Evolutionary conservation across 2,329 filamentous ascomycete genomes (phyloP).

Genomic region (Exserohilum turcica): DNA sequence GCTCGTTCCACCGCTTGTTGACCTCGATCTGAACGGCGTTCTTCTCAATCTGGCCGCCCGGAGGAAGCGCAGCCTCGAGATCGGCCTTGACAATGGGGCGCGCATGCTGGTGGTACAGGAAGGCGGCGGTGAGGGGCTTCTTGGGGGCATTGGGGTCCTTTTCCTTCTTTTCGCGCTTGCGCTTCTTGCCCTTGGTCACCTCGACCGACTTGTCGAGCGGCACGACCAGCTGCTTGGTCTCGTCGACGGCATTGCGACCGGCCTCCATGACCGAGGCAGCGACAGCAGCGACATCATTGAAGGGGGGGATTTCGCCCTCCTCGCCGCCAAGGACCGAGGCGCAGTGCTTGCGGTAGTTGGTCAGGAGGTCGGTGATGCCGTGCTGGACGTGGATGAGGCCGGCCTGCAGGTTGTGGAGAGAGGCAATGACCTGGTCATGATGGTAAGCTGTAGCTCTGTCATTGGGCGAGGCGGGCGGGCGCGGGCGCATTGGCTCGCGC

Average conservation of each 20-base stretch:
- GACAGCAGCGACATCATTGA: constrained; percentile 41
- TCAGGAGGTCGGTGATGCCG: constrained; percentile 77
- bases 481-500: constrained; percentile 13
- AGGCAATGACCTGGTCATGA: constrained; percentile 68
- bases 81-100: constrained; percentile 81
- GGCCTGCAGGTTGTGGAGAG: constrained; percentile 78
- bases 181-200: constrained; percentile 57
- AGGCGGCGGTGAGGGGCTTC: constrained; percentile 90
- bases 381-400: constrained; percentile 44
- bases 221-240: constrained; percentile 26
- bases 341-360: constrained; percentile 86
- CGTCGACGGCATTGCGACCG: constrained; percentile 29
- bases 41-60: constrained; percentile 76
- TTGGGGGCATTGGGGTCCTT: constrained; percentile 91
- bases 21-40: constrained; percentile 88
- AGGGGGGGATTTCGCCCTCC: constrained; percentile 48
- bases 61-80: constrained; percentile 47
- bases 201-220: constrained; percentile 19
- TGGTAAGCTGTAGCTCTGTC: constrained; percentile 11
- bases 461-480: background rate
- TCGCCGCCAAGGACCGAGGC: constrained; percentile 70
- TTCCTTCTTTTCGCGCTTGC: constrained; percentile 81
- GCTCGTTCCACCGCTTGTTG: constrained; percentile 80
- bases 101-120: constrained; percentile 89
- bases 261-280: constrained; percentile 39